Evolutionary conservation across 2,329 filamentous ascomycete species (phyloP), one percentile per base, ranked within the genome.

Genomic region (Fusarium irregulare): DNA sequence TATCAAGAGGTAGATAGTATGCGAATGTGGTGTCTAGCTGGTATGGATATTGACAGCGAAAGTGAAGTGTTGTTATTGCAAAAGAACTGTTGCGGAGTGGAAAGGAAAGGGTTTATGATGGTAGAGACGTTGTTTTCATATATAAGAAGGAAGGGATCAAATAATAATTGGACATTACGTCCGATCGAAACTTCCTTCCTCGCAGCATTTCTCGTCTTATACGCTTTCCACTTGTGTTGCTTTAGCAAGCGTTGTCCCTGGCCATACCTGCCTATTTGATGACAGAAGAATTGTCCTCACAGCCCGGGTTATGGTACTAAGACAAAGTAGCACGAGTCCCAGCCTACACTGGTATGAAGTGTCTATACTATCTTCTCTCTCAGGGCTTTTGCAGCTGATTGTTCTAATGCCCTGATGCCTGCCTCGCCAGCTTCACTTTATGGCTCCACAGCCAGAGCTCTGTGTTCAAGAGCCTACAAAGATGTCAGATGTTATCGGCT

Each of bases 391-490:
- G 10, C 10, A 6, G 6, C 18, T n/a, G 9, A n/a, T 37, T 11
- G 18, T 37, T 12, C 34, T 11, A n/a, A n/a, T 37, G 10, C 34
- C 34, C 34, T 18, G 10, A 25, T 48, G n/a, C 30, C 21, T 51
- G 18, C 28, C 18, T 27, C 23, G 4, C 12, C 44, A 11, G 10
- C 30, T 27, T 27, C n/a, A 21, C 16, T 16, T 53, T 47, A 58
- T 7, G 18, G 56, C 13, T 47, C 27, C 16, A 6, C 25, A 6
- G 5, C 34, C 10, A 74, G 50, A 34, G 59, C 74, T 25, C 47
- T 56, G 56, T 77, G 75, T 25, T 60, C 56, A 42, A 76, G 65
- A 3, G 74, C 74, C 75, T 78, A 23, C 1, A 18, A 7, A 20
- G 11, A 44, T 73, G 48, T 40, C n/a, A 37, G n/a, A 12, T 37